Evolutionary conservation across 495 filamentous ascomycete species (phyloP), one percentile per base, ranked within the genome.

Genomic region (Beverwykella pulmonaria): DNA sequence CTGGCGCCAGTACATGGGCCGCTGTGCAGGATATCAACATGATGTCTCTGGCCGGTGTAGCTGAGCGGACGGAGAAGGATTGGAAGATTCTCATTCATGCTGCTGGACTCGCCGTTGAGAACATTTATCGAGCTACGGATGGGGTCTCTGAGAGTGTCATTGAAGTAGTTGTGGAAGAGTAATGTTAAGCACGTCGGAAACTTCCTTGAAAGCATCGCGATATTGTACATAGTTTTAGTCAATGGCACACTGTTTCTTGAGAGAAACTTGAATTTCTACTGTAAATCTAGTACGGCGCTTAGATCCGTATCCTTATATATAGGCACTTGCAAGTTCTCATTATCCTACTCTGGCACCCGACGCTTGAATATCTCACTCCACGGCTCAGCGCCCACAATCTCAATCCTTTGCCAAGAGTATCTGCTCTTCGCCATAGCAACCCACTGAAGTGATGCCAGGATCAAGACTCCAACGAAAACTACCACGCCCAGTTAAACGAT

Each of bases 1-100:
- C 61, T 6, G 73, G 70, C 8, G 67, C 73, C 4, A 20, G 3
- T 14, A 34, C 34, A 29, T 20, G 27, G 3, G 20, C 26, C 5
- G 63, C 75, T 6, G 52, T 74, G 15, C 71, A 78, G 57, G 79
- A 80, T 53, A 66, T 80, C 36, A 65, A 71, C 26, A 81, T 81
- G 77, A 79, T 82, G 79, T 65, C 65, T 53, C 25, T 70, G 36
- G 54, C 69, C 59, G 52, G 71, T 44, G 63, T 79, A 22, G 71
- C 77, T 53, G 79, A 80, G 59, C 66, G 80, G 32, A 80, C 76
- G 2, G 63, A 73, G n/a, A 67, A 60, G 1, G 75, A 79, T 29
- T 81, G 78, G 71, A 27, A 63, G 79, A 0, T 61, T 80, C 46
- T 48, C 46, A 48, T 48, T 48, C 46, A 48, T 48, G 46, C 46